These are phyloP conservation scores for Umbelopsis ramanniana DNA, from an alignment of 192 early-diverging fungal genomes.

Conservation along the genomic window DNA sequence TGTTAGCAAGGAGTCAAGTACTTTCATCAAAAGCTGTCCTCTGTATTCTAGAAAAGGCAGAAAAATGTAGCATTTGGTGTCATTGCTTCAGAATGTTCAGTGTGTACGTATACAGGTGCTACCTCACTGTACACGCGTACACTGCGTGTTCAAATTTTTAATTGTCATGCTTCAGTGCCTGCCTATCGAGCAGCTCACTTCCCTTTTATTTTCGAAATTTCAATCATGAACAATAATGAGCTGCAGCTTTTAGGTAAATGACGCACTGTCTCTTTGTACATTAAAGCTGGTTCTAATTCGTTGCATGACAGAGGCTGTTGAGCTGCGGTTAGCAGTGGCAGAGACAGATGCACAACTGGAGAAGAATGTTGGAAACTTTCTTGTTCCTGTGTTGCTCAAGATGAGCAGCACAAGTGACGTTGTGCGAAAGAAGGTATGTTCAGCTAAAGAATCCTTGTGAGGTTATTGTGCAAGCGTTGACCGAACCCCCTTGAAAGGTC, in stretches of 20 bases:
- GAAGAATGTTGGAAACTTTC: conserved; percentile 61
- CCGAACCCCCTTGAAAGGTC: conserved; percentile 50
- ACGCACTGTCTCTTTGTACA: not conserved
- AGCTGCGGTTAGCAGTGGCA: conserved; percentile 74
- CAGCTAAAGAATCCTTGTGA: not conserved
- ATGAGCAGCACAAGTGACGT: conserved; percentile 53
- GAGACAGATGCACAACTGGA: conserved; percentile 70
- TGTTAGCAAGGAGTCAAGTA: too few species aligned
- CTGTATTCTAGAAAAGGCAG: not conserved
- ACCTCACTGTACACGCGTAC: conserved; percentile 16
- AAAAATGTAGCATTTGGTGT: not conserved
- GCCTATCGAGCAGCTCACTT: not conserved
- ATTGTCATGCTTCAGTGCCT: not conserved
- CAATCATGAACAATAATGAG: conserved; percentile 30
- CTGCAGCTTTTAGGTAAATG: conserved; percentile 37
- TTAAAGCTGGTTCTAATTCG: not conserved
- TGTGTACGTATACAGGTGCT: not conserved
- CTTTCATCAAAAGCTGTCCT: too few species aligned
- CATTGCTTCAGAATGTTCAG: not conserved
- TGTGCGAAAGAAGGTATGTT: conserved; percentile 50
- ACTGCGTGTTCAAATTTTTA: not conserved
- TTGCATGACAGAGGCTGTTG: conserved; percentile 67
- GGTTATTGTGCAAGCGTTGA: not conserved
- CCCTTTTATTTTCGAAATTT: not conserved
- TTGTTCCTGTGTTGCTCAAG: conserved; percentile 73